These are phyloP conservation scores for Clavispora fructus DNA, from an alignment of 805 yeast species.

Conservation along the genomic window DNA sequence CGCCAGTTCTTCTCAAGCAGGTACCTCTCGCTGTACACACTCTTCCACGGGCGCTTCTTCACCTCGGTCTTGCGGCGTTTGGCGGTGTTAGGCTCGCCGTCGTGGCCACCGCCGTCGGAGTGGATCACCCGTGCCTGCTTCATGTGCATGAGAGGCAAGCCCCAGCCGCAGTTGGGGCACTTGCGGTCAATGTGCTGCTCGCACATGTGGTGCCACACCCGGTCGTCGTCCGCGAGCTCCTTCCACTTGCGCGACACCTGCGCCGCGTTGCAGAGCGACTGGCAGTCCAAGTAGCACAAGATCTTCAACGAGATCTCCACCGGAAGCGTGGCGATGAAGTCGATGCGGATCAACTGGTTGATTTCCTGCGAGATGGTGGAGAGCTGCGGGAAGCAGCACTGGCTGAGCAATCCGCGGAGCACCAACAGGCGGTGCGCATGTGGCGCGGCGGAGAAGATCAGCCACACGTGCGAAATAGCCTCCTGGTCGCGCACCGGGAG, in stretches of 20 bases:
- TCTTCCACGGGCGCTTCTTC: conserved; percentile 82
- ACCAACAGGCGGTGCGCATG: conserved; percentile 64
- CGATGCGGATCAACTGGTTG: conserved; percentile 74
- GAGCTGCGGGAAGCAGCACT: conserved; percentile 92
- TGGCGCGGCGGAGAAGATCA: conserved; percentile 72
- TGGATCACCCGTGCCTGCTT: conserved; percentile 56
- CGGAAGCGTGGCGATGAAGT: conserved; percentile 81
- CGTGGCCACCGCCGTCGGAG: conserved; percentile 2
- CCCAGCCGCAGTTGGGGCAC: conserved; percentile 99
- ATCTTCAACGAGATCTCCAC: conserved; percentile 80
- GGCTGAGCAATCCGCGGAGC: conserved; percentile 75
- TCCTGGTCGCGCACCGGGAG: conserved; percentile 69
- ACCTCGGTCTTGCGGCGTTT: conserved; percentile 8
- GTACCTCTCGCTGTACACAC: conserved; percentile 85
- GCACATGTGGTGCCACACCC: conserved; percentile 98
- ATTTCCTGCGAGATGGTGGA: conserved; percentile 82
- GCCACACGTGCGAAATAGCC: conserved; percentile 79
- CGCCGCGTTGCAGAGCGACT: conserved; percentile 89
- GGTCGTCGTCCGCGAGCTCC: conserved; percentile 85
- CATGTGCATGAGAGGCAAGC: conserved; percentile 90
- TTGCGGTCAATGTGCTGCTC: conserved; percentile 97
- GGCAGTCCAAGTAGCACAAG: conserved; percentile 85
- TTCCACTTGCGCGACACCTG: conserved; percentile 89
- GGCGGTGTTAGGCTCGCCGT: neutral
- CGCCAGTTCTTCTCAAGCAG: conserved; percentile 95